Base-by-base conservation (phyloP, 768 basidiomycete species). In the Lanmaoa rubissima region DNA sequence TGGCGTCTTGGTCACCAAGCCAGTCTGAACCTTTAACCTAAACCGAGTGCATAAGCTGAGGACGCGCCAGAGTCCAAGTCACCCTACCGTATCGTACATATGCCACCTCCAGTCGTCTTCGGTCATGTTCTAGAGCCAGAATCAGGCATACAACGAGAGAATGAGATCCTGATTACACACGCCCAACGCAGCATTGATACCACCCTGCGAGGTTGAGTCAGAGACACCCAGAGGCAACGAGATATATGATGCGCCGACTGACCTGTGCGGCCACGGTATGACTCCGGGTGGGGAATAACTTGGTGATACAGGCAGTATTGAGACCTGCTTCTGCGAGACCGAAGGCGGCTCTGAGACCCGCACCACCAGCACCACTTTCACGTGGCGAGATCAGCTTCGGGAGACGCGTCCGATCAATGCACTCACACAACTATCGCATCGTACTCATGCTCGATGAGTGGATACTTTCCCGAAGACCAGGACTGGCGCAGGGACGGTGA, bases 61-160 rank as follows among this genome's bases (percentile, higher is more conserved):
- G 11, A 35, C 40, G 38, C 32, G n/a, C 24, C 34, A 40, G 42
- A 43, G 44, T 53, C 46, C 35, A 44, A 21, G 36, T 47, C 7
- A 55, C 74, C 88, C 66, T 71, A 92, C 92, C 50, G 92, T 94
- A 70, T 93, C 92, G 68, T 94, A 96, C 94, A 96, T 97, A 71
- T 97, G 95, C 95, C 94, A 97, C 75, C 94, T 79, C 94, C 95
- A 98, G 72, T 98, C 94, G 69, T 98, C 97, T 76, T 99, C 97
- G 5, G 94, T 97, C 94, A 98, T 95, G 78, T 98, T 97, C 87
- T 93, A 69, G 35, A 49, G 32, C 44, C 14, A 36, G 21, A 21
- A 32, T 46, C 36, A 52, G 55, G 21, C 40, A 12, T 45, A 60
- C 21, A 51, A 64, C 60, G 2, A 57, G 28, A 47, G 14, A 24